Percentiles rank a stretch among this genome's conserved stretches.
Evolutionary conservation across 2,329 filamentous ascomycete genomes (phyloP).

Genomic region (Neoscytalidium dimidiatum): DNA sequence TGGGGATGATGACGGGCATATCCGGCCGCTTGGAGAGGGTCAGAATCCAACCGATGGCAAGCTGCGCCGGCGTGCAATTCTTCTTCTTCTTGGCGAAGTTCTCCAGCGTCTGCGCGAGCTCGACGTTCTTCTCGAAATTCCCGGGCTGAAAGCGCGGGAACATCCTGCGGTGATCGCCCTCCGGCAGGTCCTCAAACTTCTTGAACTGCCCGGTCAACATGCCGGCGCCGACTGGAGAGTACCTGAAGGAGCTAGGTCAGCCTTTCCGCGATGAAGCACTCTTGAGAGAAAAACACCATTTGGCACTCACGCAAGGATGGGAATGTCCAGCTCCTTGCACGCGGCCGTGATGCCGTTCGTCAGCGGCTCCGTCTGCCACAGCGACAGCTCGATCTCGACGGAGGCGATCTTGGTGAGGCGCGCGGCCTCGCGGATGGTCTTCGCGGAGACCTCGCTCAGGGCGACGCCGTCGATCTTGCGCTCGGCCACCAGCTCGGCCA

Average conservation of each 20-base stretch:
- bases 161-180: slow-evolving; percentile 49
- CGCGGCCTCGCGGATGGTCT: slow-evolving; percentile 49
- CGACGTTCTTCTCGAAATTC: slow-evolving; percentile 66
- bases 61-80: slow-evolving; percentile 60
- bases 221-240: slow-evolving; percentile 59
- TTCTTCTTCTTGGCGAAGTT: slow-evolving; percentile 62
- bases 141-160: slow-evolving; percentile 65
- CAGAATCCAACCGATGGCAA: slow-evolving; percentile 67
- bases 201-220: slow-evolving; percentile 41
- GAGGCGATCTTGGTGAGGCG: slow-evolving; percentile 57
- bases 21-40: slow-evolving; percentile 53
- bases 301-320: slow-evolving; percentile 60
- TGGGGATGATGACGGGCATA: slow-evolving; percentile 63
- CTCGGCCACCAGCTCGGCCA: slow-evolving; percentile 37
- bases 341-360: slow-evolving; percentile 60
- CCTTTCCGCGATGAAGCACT: too few relatives aligned
- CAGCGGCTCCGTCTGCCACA: slow-evolving; percentile 59
- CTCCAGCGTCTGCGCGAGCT: slow-evolving; percentile 61
- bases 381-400: slow-evolving; percentile 62
- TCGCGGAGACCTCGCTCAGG: slow-evolving; percentile 48
- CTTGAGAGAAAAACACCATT: slow-evolving; percentile 52
- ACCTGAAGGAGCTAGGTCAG: slow-evolving; percentile 40
- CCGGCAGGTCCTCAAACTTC: slow-evolving; percentile 57
- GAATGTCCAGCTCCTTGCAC: slow-evolving; percentile 65
- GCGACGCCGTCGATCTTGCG: slow-evolving; percentile 49